phyloP scores from a whole-genome alignment of 352 stramenopile species.

The Globisporangium recalcitrans region DNA sequence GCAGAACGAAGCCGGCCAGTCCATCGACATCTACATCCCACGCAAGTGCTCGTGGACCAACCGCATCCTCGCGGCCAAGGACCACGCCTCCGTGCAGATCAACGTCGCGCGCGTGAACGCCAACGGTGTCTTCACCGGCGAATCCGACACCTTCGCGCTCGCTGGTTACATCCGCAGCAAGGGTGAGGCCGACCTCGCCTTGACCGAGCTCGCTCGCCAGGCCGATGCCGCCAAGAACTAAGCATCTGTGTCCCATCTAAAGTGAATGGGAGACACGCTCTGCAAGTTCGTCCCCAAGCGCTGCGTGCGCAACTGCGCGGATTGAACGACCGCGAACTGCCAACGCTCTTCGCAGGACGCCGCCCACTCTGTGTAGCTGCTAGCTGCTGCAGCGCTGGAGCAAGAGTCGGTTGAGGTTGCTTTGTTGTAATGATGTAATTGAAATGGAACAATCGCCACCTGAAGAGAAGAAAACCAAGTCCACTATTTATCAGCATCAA shows the following conservation, averaged over 20 bases:
- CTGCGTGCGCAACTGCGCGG: neutral
- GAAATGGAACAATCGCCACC: slow-evolving; percentile 16
- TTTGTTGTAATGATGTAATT: slow-evolving; percentile 15
- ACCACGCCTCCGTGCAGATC: slow-evolving; percentile 97
- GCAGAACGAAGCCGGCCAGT: slow-evolving; percentile 97
- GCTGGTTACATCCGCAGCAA: slow-evolving; percentile 97
- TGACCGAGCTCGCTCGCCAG: slow-evolving; percentile 80
- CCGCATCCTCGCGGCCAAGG: slow-evolving; percentile 96
- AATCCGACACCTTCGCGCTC: slow-evolving; percentile 93
- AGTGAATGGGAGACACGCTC: neutral
- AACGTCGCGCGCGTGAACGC: slow-evolving; percentile 97
- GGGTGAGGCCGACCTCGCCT: slow-evolving; percentile 92
- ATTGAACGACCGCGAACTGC: neutral
- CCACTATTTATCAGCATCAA: slow-evolving; percentile 15
- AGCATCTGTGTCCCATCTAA: slow-evolving; percentile 10
- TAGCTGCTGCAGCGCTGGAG: neutral
- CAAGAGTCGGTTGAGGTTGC: slow-evolving; percentile 19
- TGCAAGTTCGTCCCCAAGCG: neutral
- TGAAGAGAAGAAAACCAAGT: neutral
- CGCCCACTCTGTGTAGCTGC: neutral
- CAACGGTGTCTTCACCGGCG: slow-evolving; percentile 94
- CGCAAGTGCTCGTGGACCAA: slow-evolving; percentile 99
- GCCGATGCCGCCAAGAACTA: slow-evolving; percentile 82
- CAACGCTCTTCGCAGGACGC: neutral
- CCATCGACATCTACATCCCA: slow-evolving; percentile 98